Base-by-base conservation (phyloP, 2,329 filamentous ascomycete genomes). In the Xylariaceae sp. region DNA sequence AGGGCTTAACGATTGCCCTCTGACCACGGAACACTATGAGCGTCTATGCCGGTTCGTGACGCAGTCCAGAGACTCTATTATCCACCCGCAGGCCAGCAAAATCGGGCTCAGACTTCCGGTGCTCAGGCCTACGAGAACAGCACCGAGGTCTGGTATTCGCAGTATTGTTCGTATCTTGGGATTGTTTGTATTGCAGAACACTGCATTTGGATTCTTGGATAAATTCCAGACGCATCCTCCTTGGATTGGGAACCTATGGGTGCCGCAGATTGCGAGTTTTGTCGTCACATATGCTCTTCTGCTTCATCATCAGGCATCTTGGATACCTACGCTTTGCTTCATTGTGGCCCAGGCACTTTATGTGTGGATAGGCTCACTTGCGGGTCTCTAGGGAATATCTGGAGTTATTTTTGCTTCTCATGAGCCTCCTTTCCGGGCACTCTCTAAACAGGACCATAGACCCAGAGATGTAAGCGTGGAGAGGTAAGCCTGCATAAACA, bases 41-140 rank as follows among this genome's bases (percentile, higher is more conserved):
- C 23, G 29, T 24, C 37, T 47, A 15, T n/a, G 43, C n/a, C 27
- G 20, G 13, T 42, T 53, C 30, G 29, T 44, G 6, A 36, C 13
- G 10, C 40, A 39, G 13, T 43, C 50, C 23, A 48, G 16, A 15
- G 24, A 32, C 30, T 30, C 43, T 29, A 48, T 47, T 18, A 48
- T 48, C 30, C 18, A 43, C 36, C 29, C 50, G 2, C 30, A 37
- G 37, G 23, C 30, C 3, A 4, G 16, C 3, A 37, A 43, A 11
- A 15, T 45, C 27, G 29, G 18, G 21, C 35, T 46, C 10, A 21
- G n/a, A 4, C 8, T 46, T 3, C 7, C 42, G 3, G 15, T 26
- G 18, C 33, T 15, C 23, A 13, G 33, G 23, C 29, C 15, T 13
- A 6, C 23, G n/a, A 11, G 15, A 16, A 9, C 11, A 11, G 23